Conservation (phyloP, 257 asterid genomes). For the Solanum tarijense region DNA sequence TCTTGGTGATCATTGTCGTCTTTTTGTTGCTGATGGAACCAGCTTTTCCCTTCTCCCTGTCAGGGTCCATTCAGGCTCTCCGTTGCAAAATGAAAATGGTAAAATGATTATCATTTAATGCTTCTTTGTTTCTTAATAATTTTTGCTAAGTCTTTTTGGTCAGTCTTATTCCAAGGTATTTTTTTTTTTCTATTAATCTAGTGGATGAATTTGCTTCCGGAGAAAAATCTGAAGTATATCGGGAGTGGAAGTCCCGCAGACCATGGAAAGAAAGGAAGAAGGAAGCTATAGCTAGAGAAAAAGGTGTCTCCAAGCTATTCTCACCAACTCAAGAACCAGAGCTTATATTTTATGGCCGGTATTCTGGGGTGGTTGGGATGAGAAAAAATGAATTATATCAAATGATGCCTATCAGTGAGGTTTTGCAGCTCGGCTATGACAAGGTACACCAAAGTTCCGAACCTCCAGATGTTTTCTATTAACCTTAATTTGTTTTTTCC, state of each 20-base stretch:
- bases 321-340: conserved; percentile 61
- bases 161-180: conserved; percentile 1
- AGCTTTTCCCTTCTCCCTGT: conserved; percentile 58
- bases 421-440: conserved; percentile 62
- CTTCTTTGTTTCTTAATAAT: neutral
- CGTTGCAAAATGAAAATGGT: conserved; percentile 28
- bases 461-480: neutral
- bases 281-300: conserved; percentile 42
- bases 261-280: conserved; percentile 84
- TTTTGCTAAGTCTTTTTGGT: neutral
- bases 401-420: conserved; percentile 17
- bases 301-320: conserved; percentile 17
- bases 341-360: conserved; percentile 62
- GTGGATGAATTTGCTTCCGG: conserved; percentile 18
- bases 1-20: conserved; percentile 75
- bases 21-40: conserved; percentile 93
- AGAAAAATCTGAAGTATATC: conserved; percentile 33
- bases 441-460: conserved; percentile 30
- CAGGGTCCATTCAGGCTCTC: conserved; percentile 25
- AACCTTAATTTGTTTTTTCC: neutral
- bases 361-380: conserved; percentile 79
- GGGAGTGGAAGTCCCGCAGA: conserved; percentile 63
- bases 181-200: neutral
- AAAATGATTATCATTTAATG: neutral
- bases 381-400: conserved; percentile 41